Conservation (phyloP, 2,329 filamentous ascomycete species). For the Sarocladiaceae sp. region DNA sequence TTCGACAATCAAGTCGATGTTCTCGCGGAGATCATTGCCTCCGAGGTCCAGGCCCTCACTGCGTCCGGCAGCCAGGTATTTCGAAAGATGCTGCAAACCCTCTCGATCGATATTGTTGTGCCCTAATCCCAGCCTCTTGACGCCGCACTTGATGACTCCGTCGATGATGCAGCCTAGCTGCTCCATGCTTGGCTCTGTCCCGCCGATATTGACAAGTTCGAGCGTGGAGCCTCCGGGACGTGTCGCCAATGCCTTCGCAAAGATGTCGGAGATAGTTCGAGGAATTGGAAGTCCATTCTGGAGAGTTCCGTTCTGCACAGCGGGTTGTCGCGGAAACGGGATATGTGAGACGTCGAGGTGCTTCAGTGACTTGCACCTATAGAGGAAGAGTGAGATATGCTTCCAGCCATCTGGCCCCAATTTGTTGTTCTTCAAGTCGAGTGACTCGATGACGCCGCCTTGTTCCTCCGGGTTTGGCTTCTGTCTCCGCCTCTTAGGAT, state of each 20-base stretch:
- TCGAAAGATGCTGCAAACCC: conserved; percentile 70
- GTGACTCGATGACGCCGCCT: conserved; percentile 76
- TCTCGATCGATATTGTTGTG: conserved; percentile 73
- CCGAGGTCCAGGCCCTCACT: conserved; percentile 89
- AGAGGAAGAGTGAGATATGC: conserved; percentile 82
- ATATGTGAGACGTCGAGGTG: conserved; percentile 84
- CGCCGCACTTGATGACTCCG: conserved; percentile 71
- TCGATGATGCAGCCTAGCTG: conserved; percentile 77
- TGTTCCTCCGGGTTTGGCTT: conserved; percentile 39
- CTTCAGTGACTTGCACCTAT: conserved; percentile 83
- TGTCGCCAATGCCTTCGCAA: conserved; percentile 72
- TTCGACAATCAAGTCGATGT: conserved; percentile 48
- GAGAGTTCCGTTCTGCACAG: conserved; percentile 23
- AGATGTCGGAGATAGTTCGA: conserved; percentile 47
- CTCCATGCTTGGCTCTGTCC: conserved; percentile 67
- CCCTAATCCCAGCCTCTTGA: conserved; percentile 76
- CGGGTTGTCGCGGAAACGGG: conserved; percentile 57
- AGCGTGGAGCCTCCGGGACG: conserved; percentile 71
- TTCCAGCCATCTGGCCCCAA: conserved; percentile 87
- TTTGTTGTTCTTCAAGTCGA: conserved; percentile 90
- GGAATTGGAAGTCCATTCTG: conserved; percentile 30
- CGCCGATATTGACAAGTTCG: conserved; percentile 78
- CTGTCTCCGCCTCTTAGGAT: conserved; percentile 47
- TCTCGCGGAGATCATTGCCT: conserved; percentile 67
- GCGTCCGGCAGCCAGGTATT: conserved; percentile 69